Conservation (phyloP, 768 basidiomycete genomes). For the Tylopilus rubrobrunneus region DNA sequence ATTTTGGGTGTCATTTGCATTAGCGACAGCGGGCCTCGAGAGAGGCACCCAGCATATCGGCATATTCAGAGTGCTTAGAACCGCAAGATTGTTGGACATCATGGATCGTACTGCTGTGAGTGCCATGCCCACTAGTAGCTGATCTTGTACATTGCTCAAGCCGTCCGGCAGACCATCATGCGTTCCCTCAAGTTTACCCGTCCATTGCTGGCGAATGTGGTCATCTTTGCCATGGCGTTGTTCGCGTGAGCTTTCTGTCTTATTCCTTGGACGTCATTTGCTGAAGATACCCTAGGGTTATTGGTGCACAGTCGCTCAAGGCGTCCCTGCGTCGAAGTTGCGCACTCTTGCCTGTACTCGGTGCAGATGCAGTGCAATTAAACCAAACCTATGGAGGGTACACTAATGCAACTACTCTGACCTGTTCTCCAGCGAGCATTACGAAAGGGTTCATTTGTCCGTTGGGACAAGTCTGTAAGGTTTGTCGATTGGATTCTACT, state of each 20-base stretch:
- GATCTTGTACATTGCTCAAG: constrained; percentile 9
- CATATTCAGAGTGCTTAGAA: no score
- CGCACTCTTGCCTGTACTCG: no score
- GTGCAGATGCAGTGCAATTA: no score
- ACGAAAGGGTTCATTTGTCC: constrained; percentile 90
- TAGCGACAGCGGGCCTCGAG: no score
- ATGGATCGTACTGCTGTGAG: constrained; percentile 91
- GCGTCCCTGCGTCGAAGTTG: no score
- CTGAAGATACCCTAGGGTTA: constrained; percentile 46
- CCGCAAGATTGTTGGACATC: constrained; percentile 38
- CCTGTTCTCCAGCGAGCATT: constrained; percentile 12
- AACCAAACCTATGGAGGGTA: no score
- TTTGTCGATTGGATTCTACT: constrained; percentile 18
- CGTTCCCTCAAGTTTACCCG: constrained; percentile 86
- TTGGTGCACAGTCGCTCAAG: constrained; percentile 51
- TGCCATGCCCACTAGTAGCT: constrained; percentile 1
- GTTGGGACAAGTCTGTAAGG: constrained; percentile 76
- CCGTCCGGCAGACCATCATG: constrained; percentile 64
- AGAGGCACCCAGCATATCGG: no score
- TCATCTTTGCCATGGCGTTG: constrained; percentile 80
- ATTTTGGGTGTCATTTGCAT: no score
- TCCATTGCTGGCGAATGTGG: constrained; percentile 81
- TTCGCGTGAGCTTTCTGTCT: constrained; percentile 60
- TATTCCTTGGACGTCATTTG: neutral
- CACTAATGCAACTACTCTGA: no score